Evolutionary conservation across 2,329 filamentous ascomycete genomes (phyloP).

Genomic region (Aspergillus flavus): DNA sequence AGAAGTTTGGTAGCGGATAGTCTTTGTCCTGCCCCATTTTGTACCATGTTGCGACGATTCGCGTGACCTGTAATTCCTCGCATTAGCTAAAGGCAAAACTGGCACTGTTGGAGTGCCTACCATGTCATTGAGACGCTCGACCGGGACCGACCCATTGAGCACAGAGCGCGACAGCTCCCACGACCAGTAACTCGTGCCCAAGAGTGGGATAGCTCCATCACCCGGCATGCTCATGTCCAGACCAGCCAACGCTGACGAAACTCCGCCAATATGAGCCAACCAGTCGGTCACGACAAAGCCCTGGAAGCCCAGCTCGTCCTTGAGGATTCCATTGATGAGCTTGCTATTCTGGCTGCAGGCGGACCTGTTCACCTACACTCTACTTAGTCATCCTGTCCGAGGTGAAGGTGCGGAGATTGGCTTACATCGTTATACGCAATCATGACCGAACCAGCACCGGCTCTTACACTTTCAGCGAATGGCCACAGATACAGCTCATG

Average conservation of each 20-base stretch:
- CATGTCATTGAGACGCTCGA: constrained; percentile 59
- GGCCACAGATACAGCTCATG: constrained; percentile 53
- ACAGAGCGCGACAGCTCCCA: constrained; percentile 58
- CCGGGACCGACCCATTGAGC: constrained; percentile 60
- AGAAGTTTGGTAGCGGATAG: constrained; percentile 62
- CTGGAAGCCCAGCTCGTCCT: constrained; percentile 74
- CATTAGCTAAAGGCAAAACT: fast-evolving
- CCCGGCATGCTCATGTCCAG: constrained; percentile 74
- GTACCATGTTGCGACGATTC: constrained; percentile 62
- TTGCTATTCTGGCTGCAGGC: constrained; percentile 70
- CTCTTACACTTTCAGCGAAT: constrained; percentile 52
- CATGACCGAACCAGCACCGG: constrained; percentile 52
- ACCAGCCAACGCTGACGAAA: constrained; percentile 62
- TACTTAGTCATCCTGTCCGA: not conserved
- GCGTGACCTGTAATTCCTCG: constrained; percentile 46
- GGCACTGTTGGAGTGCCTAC: constrained; percentile 20
- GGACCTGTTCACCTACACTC: constrained; percentile 62
- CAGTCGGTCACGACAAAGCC: constrained; percentile 73
- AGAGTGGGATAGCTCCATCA: constrained; percentile 55
- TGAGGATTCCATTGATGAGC: constrained; percentile 68
- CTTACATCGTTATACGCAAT: constrained; percentile 46
- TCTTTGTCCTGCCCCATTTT: constrained; percentile 59
- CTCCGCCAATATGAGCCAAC: constrained; percentile 63
- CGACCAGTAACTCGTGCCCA: constrained; percentile 58
- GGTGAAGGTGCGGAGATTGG: not conserved